Conservation (phyloP, 1,139 yeast genomes). For the Pichiaceae sp. region DNA sequence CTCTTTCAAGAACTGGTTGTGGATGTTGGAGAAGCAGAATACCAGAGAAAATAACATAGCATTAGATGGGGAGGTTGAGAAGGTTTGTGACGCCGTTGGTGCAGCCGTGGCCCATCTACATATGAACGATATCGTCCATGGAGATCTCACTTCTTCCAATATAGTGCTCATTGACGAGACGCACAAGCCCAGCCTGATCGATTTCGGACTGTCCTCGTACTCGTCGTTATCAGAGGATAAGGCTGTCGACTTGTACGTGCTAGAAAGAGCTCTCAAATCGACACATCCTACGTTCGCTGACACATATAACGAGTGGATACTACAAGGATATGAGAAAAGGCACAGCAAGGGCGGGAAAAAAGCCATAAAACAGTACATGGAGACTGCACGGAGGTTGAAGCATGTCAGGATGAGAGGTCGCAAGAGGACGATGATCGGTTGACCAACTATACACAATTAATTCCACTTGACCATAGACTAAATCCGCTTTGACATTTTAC, state of each 20-base stretch:
- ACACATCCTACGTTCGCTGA: conserved; percentile 78
- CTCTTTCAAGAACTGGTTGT: conserved; percentile 62
- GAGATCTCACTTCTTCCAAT: conserved; percentile 91
- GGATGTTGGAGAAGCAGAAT: conserved; percentile 44
- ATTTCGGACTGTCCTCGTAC: conserved; percentile 83
- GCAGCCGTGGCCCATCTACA: conserved; percentile 65
- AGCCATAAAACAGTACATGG: conserved; percentile 38
- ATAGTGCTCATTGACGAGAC: conserved; percentile 41
- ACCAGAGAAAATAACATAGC: conserved; percentile 21
- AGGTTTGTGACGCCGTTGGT: conserved; percentile 51
- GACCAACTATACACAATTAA: conserved; percentile 3
- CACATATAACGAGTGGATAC: conserved; percentile 57
- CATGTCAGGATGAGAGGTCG: conserved; percentile 90
- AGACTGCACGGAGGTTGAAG: conserved; percentile 56
- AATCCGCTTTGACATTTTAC: too few relatives aligned
- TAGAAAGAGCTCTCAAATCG: conserved; percentile 84
- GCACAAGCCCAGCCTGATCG: conserved; percentile 57
- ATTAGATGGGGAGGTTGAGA: conserved; percentile 30
- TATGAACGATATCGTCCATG: conserved; percentile 75
- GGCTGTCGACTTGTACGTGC: conserved; percentile 91
- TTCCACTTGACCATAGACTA: too few relatives aligned
- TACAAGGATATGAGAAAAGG: conserved; percentile 59
- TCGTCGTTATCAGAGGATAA: conserved; percentile 80
- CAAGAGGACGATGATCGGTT: conserved; percentile 88
- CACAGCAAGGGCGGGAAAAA: conserved; percentile 23